Percentiles rank a stretch among this genome's conserved stretches.
Evolutionary conservation across 768 basidiomycete species (phyloP).

Genomic region (Tremella fuciformis): DNA sequence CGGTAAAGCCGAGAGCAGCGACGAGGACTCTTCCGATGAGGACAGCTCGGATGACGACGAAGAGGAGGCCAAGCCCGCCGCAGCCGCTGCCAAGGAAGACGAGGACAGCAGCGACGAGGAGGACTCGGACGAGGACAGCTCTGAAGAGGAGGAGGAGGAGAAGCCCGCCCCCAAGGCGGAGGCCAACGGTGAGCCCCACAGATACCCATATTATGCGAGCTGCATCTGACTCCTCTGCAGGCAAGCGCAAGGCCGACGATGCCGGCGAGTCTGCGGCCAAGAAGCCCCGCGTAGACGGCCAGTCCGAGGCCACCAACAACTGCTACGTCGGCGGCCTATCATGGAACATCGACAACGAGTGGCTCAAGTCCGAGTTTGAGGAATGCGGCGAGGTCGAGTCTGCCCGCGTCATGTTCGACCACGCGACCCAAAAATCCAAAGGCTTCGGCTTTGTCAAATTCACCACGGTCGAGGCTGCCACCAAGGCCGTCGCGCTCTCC

Average conservation of each 20-base stretch:
- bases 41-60: slow-evolving; percentile 43
- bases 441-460: slow-evolving; percentile 64
- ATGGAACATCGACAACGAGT: slow-evolving; percentile 96
- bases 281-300: slow-evolving; percentile 59
- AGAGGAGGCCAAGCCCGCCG: slow-evolving; percentile 19
- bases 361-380: slow-evolving; percentile 85
- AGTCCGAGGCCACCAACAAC: slow-evolving; percentile 60
- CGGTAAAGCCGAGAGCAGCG: slow-evolving; percentile 16
- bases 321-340: slow-evolving; percentile 91
- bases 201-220: slow-evolving; percentile 7
- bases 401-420: slow-evolving; percentile 72
- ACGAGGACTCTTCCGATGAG: slow-evolving; percentile 48
- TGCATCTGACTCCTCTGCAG: slow-evolving; percentile 51
- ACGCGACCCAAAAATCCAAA: slow-evolving; percentile 53
- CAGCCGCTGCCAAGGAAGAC: slow-evolving; percentile 21
- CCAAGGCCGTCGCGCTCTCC: slow-evolving; percentile 73
- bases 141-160: slow-evolving; percentile 19
- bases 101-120: slow-evolving; percentile 25
- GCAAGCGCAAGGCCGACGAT: slow-evolving; percentile 79
- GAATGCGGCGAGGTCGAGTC: slow-evolving; percentile 81
- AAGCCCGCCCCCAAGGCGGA: slow-evolving; percentile 6
- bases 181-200: slow-evolving; percentile 4
- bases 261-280: slow-evolving; percentile 64
- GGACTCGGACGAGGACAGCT: slow-evolving; percentile 26
- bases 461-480: slow-evolving; percentile 55